Conservation (phyloP, 768 basidiomycete genomes). For the Ramaria rubella region DNA sequence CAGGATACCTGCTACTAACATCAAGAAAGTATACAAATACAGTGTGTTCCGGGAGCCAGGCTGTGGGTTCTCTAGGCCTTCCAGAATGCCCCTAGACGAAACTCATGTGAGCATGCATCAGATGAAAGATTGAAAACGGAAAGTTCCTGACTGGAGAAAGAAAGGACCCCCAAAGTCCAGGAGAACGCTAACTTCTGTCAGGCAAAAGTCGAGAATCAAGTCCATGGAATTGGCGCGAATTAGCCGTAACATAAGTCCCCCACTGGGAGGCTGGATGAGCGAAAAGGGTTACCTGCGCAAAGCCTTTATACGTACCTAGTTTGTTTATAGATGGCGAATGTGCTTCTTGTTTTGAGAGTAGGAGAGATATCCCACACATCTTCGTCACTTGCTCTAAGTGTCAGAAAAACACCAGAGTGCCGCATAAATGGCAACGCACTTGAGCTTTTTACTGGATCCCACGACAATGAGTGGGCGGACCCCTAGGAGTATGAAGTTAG, state of each 20-base stretch:
- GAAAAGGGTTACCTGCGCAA: too few relatives aligned
- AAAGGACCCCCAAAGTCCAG: constrained; percentile 31
- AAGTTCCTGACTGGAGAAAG: constrained; percentile 23
- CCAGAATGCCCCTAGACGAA: constrained; percentile 15
- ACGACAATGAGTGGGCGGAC: constrained; percentile 12
- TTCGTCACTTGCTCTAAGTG: constrained; percentile 7
- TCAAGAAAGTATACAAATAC: constrained; percentile 11
- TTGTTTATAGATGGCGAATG: constrained; percentile 9
- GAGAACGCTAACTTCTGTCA: constrained; percentile 24
- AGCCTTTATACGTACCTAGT: background rate
- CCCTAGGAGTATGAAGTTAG: constrained; percentile 3
- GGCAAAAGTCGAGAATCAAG: constrained; percentile 19
- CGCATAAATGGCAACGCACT: background rate
- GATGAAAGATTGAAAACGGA: background rate
- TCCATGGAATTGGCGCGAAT: constrained; percentile 15
- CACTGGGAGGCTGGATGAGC: background rate
- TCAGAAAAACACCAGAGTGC: background rate
- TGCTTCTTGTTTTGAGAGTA: constrained; percentile 8
- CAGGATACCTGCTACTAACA: constrained; percentile 8
- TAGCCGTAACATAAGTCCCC: constrained; percentile 5
- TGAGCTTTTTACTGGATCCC: background rate
- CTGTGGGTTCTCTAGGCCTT: constrained; percentile 17
- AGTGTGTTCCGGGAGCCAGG: background rate
- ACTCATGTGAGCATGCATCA: background rate
- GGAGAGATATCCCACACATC: constrained; percentile 15